phyloP scores from a whole-genome alignment of 2,329 filamentous ascomycete species.

The Penicillium sp. region DNA sequence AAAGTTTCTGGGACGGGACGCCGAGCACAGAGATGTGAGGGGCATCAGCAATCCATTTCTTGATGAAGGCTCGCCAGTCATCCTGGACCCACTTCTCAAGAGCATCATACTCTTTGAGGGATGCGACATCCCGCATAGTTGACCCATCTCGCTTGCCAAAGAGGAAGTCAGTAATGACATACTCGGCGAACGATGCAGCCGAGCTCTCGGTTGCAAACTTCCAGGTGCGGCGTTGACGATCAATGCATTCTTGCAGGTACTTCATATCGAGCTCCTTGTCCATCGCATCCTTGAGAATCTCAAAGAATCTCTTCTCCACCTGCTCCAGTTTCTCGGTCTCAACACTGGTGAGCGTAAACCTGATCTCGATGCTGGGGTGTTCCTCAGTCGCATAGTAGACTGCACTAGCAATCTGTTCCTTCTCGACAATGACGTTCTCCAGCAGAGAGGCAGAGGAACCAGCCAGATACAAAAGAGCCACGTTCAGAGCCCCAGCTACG shows the following conservation, averaged over 20 bases:
- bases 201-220: constrained; percentile 81
- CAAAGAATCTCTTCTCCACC: constrained; percentile 81
- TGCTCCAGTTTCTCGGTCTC: constrained; percentile 78
- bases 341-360: constrained; percentile 81
- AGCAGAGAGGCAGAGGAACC: constrained; percentile 90
- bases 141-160: constrained; percentile 85
- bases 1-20: constrained; percentile 75
- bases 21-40: constrained; percentile 85
- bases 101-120: constrained; percentile 57
- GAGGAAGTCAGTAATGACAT: constrained; percentile 87
- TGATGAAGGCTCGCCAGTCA: constrained; percentile 79
- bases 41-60: constrained; percentile 79
- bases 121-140: constrained; percentile 60
- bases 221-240: constrained; percentile 73
- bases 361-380: constrained; percentile 77
- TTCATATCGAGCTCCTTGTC: constrained; percentile 77
- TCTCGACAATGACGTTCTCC: constrained; percentile 89
- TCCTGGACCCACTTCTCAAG: constrained; percentile 77
- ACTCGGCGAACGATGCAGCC: constrained; percentile 74
- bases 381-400: constrained; percentile 76
- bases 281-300: constrained; percentile 76
- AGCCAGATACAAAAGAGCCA: constrained; percentile 80
- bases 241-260: constrained; percentile 85
- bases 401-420: constrained; percentile 84
- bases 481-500: constrained; percentile 66